Percentiles rank a stretch among this genome's conserved stretches.
These are phyloP conservation scores for Aureobasidium sp. DNA, from an alignment of 2,329 filamentous ascomycete genomes.

Conservation along the genomic window DNA sequence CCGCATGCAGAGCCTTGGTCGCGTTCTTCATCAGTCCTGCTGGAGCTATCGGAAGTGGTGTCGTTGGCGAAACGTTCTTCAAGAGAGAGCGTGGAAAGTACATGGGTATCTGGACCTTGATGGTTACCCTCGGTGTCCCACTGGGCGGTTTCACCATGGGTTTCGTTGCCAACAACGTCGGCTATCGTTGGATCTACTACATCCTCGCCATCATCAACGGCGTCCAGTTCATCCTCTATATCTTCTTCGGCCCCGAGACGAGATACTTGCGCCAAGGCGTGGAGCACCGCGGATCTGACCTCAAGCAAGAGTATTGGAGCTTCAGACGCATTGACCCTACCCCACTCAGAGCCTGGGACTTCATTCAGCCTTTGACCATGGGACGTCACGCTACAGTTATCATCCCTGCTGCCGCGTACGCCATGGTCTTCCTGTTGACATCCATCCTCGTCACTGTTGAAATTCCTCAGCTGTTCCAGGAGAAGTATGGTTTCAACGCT, in stretches of 20 bases:
- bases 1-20: constrained; percentile 43
- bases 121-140: constrained; percentile 44
- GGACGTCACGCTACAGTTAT: constrained; percentile 39
- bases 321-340: constrained; percentile 45
- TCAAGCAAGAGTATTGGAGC: constrained; percentile 35
- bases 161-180: constrained; percentile 42
- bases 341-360: constrained; percentile 42
- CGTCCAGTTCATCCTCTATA: constrained; percentile 48
- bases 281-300: constrained; percentile 28
- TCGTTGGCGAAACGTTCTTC: constrained; percentile 51
- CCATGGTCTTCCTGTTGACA: constrained; percentile 50
- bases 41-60: constrained; percentile 46
- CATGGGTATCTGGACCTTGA: constrained; percentile 50
- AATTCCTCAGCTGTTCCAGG: constrained; percentile 49
- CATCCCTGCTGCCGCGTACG: constrained; percentile 45
- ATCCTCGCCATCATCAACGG: constrained; percentile 50
- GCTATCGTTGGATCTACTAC: constrained; percentile 54
- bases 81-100: constrained; percentile 45
- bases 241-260: constrained; percentile 48
- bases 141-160: constrained; percentile 33
- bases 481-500: constrained; percentile 49
- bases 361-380: constrained; percentile 44
- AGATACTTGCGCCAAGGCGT: constrained; percentile 40
- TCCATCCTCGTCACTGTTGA: constrained; percentile 49
- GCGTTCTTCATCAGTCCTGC: constrained; percentile 51